Base-by-base conservation (phyloP, 306 rosid genomes). In the Boehmeria nivea region DNA sequence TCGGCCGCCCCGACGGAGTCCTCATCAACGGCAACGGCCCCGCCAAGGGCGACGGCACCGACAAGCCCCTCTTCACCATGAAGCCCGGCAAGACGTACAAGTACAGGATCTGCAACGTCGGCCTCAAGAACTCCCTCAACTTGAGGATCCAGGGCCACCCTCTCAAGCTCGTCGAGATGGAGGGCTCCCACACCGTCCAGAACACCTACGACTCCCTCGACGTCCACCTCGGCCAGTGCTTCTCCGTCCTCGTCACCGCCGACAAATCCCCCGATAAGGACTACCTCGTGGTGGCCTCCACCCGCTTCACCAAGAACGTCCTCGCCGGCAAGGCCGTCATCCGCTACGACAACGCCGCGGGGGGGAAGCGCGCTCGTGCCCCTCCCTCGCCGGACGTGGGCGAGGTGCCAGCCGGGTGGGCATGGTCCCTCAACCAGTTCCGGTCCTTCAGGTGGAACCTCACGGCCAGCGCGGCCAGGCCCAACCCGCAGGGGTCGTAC, bases 381-480 rank as follows among this genome's bases (percentile, higher is more conserved):
- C 80, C 86, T 0, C 82, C 94, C 2, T 48, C 75, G 11, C 69
- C 82, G 0, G 84, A 74, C 0, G 18, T 79, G 6, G 71, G 73
- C 1, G 64, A 46, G 6, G 81, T 84, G 0, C 86, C 94, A 0
- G 75, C 59, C 1, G 89, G 89, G 0, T 76, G 82, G 89, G 82
- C 78, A 2, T 81, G 86, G 94, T 85, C 88, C 13, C 72, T 85
- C 15, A 81, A 79, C 27, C 94, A 85, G 17, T 79, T 76, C 44
- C 71, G 82, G 2, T 65, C 94, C 0, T 81, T 81, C 67, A 70
- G 78, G 1, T 85, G 94, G 94, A 85, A 85, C 57, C 66, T 85
- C 0, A 85, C 94, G 0, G 77, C 94, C 3, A 81, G 88, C 36
- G 94, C 94, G 20, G 94, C 94, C 1, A 78, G 88, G 72, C 94